phyloP scores from a whole-genome alignment of 179 eudicot genomes.

The Beta lomatogona region DNA sequence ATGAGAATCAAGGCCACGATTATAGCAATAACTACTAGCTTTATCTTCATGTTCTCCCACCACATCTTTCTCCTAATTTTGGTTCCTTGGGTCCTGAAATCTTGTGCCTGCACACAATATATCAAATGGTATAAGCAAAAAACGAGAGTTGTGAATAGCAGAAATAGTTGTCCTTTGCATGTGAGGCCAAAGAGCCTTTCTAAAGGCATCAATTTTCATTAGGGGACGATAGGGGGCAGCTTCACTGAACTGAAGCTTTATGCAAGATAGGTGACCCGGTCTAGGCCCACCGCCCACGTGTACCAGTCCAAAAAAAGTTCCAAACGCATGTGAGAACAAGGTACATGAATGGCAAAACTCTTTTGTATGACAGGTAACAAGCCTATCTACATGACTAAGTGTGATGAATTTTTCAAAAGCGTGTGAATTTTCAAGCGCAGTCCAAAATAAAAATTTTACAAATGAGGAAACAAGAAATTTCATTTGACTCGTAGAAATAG shows the following conservation, averaged over 20 bases:
- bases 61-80: constrained; percentile 24
- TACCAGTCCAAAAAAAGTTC: too few species aligned
- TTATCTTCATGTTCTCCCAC: constrained; percentile 36
- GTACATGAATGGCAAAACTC: too few species aligned
- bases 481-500: background rate
- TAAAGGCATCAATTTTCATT: too few species aligned
- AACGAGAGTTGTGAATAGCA: background rate
- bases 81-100: constrained; percentile 32
- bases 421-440: background rate
- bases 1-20: constrained; percentile 23
- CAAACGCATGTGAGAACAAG: too few species aligned
- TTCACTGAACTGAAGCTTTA: too few species aligned
- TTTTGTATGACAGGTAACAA: too few species aligned
- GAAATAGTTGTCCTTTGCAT: too few species aligned
- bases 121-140: background rate
- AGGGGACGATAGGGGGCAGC: too few species aligned
- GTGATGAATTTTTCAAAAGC: background rate
- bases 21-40: constrained; percentile 25
- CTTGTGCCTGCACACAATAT: constrained; percentile 31
- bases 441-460: background rate
- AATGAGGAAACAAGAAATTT: background rate
- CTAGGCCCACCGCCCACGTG: too few species aligned
- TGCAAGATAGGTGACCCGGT: background rate
- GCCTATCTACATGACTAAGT: too few species aligned
- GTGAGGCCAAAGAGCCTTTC: too few species aligned